phyloP scores from a whole-genome alignment of 306 rosid genomes.

The Crataegus laevigata region DNA sequence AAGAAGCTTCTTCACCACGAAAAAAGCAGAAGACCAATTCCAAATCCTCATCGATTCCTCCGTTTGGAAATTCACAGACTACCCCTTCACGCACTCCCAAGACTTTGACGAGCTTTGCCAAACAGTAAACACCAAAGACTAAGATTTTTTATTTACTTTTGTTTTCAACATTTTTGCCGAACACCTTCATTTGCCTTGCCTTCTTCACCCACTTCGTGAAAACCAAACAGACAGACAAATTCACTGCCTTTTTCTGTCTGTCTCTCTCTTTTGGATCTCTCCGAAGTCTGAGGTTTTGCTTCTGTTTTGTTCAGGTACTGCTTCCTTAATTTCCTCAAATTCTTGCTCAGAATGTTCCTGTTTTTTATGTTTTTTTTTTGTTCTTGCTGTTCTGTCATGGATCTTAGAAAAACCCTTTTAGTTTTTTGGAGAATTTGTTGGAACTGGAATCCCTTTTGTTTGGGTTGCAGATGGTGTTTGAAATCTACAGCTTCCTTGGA shows the following conservation, averaged over 20 bases:
- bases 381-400: not conserved
- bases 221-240: not conserved
- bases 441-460: not conserved
- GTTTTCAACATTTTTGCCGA: not conserved
- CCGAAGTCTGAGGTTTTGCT: not conserved
- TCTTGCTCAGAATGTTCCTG: not conserved
- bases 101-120: not conserved
- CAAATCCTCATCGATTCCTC: not conserved
- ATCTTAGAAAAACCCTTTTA: not conserved
- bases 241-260: not conserved
- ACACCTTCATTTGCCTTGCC: not conserved
- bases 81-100: not conserved
- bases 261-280: not conserved
- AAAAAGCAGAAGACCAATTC: slow-evolving; percentile 2
- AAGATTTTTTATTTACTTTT: not conserved
- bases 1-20: slow-evolving; percentile 10
- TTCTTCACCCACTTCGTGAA: not conserved
- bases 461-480: slow-evolving; percentile 23
- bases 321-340: not conserved
- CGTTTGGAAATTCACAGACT: not conserved
- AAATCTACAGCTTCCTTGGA: not conserved
- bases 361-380: not conserved
- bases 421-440: not conserved
- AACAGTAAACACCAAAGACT: not conserved
- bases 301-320: not conserved